These are phyloP conservation scores for Hypoxylon fuscum DNA, from an alignment of 495 filamentous ascomycete species.

Conservation along the genomic window DNA sequence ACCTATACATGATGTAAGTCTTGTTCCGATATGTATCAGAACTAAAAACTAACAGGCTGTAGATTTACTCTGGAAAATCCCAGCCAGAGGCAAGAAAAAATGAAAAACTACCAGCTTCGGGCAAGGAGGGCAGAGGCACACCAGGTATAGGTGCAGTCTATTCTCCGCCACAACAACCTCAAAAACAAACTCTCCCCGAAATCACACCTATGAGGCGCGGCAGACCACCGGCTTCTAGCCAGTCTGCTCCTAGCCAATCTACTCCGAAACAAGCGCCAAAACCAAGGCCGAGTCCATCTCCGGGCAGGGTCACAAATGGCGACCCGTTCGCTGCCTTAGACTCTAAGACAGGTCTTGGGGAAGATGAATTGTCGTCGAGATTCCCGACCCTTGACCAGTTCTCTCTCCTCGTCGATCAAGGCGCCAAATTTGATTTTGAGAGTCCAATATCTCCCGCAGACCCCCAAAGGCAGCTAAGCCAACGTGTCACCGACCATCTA, in stretches of 20 bases:
- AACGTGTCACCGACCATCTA: conserved; percentile 80
- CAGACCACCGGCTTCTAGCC: conserved; percentile 68
- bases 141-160: conserved; percentile 75
- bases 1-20: conserved; percentile 89
- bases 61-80: conserved; percentile 85
- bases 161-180: conserved; percentile 71
- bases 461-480: conserved; percentile 69
- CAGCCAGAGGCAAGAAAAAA: conserved; percentile 46
- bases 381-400: conserved; percentile 97
- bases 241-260: conserved; percentile 48
- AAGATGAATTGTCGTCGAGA: conserved; percentile 82
- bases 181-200: conserved; percentile 81
- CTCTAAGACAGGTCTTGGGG: conserved; percentile 61
- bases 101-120: conserved; percentile 29
- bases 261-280: conserved; percentile 55
- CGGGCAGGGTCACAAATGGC: conserved; percentile 70
- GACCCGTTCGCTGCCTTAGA: conserved; percentile 94
- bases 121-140: conserved; percentile 51
- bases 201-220: conserved; percentile 95
- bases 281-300: conserved; percentile 80
- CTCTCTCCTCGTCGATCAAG: conserved; percentile 84
- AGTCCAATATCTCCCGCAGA: conserved; percentile 57
- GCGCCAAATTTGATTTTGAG: conserved; percentile 89
- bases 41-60: conserved; percentile 25
- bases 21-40: not conserved